These are phyloP conservation scores for Cicer bijugum DNA, from an alignment of 306 rosid species.

Conservation along the genomic window DNA sequence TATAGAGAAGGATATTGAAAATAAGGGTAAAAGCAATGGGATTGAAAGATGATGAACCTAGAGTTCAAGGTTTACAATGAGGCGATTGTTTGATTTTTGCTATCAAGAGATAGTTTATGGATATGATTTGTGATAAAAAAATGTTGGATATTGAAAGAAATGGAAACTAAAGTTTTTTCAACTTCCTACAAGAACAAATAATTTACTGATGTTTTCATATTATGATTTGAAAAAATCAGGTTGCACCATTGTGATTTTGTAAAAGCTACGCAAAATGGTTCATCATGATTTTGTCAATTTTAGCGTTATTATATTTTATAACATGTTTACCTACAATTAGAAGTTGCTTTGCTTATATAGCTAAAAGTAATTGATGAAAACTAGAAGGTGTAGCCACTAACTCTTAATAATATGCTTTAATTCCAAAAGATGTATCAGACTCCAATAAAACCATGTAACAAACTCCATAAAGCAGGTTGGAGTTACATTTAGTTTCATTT, in stretches of 20 bases:
- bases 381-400: not conserved
- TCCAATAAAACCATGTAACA: not conserved
- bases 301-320: not conserved
- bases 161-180: not conserved
- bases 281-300: too few relatives aligned
- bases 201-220: too few relatives aligned
- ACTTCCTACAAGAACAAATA: too few relatives aligned
- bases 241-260: too few relatives aligned
- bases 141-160: too few relatives aligned
- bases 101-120: not conserved
- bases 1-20: not conserved
- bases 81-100: not conserved
- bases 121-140: not conserved
- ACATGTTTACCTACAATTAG: not conserved
- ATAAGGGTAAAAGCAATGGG: not conserved
- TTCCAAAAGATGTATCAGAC: conserved; percentile 17
- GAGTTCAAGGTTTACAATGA: not conserved
- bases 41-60: not conserved
- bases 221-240: too few relatives aligned
- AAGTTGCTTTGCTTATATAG: not conserved
- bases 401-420: not conserved
- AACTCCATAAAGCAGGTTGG: not conserved
- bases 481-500: conserved; percentile 14
- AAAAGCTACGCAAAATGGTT: too few relatives aligned
- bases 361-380: not conserved